Conservation (phyloP, 2,329 filamentous ascomycete genomes). For the Thielaviopsis musarum region DNA sequence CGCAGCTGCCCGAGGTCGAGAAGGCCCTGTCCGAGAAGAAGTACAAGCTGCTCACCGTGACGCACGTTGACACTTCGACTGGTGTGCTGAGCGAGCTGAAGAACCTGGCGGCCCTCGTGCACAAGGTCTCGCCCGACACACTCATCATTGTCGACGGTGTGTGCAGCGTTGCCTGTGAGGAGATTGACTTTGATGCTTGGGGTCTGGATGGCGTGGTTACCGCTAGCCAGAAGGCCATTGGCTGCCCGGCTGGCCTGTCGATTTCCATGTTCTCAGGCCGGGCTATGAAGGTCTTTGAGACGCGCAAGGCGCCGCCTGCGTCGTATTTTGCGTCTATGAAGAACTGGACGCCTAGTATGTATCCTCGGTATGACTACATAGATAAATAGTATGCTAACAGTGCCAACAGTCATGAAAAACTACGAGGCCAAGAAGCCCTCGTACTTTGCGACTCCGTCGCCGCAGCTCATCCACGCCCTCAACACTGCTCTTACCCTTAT, state of each 20-base stretch:
- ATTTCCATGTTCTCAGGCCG: slow-evolving; percentile 88
- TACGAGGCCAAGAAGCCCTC: slow-evolving; percentile 96
- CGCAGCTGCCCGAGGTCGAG: slow-evolving; percentile 76
- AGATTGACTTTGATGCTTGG: slow-evolving; percentile 94
- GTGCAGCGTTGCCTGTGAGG: slow-evolving; percentile 90
- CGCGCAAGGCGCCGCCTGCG: slow-evolving; percentile 61
- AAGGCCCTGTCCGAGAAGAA: slow-evolving; percentile 74
- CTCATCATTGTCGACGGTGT: slow-evolving; percentile 89
- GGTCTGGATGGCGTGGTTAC: slow-evolving; percentile 83
- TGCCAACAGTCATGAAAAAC: slow-evolving; percentile 71
- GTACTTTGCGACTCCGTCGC: slow-evolving; percentile 93
- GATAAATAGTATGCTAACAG: slow-evolving; percentile 5
- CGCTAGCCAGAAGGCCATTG: slow-evolving; percentile 92
- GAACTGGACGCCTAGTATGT: slow-evolving; percentile 84
- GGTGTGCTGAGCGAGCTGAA: slow-evolving; percentile 88
- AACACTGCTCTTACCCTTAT: slow-evolving; percentile 82
- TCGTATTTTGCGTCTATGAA: slow-evolving; percentile 94
- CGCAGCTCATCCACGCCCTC: slow-evolving; percentile 82
- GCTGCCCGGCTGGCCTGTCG: slow-evolving; percentile 81
- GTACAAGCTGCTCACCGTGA: slow-evolving; percentile 89
- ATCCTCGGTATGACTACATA: no score
- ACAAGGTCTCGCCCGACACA: slow-evolving; percentile 76
- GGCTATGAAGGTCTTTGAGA: slow-evolving; percentile 66
- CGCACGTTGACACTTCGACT: slow-evolving; percentile 93
- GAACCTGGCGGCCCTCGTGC: slow-evolving; percentile 65